Evolutionary conservation across 768 basidiomycete species (phyloP), one percentile per base, ranked within the genome.

Genomic region (Phanerochaete carnosa): DNA sequence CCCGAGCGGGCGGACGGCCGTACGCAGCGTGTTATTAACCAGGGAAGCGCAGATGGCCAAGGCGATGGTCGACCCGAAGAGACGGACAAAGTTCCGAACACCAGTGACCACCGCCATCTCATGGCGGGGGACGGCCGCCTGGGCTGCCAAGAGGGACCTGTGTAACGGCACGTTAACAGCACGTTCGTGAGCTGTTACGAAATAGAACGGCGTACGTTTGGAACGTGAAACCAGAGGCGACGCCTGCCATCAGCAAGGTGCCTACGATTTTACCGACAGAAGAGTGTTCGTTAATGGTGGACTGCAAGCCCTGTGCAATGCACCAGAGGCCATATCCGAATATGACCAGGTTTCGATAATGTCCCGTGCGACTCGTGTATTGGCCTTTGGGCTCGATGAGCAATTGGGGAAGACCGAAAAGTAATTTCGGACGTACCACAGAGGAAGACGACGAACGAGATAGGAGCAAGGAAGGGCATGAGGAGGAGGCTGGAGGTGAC

Each of bases 1-100:
- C 8, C 59, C 60, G 22, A 64, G 43, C 1, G 55, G 46, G 19
- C 26, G 26, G 22, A 64, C 50, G 26, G 58, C 60, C 8, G 60
- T 22, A 16, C 61, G 60, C 19, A 64, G 54, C 3, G 45, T 45
- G 57, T 64, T 62, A 57, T 64, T 64, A 9, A 76, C 60, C 53
- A 76, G 67, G 9, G 75, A 68, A 0, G 66, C 60, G 25, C 64
- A 70, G 22, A 72, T 70, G 11, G 77, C 74, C 16, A 80, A 67
- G 11, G 72, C 71, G 46, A 80, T 64, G 1, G 77, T 76, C 0
- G 78, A 76, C 12, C 77, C 79, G 9, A 80, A 64, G 58, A 75
- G 71, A n/a, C 78, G 69, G 37, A 77, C 47, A 47, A 63, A 65
- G 52, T 62, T 68, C 28, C 65, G 65, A 25, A 66, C 65, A 15